Evolutionary conservation across 192 early-diverging fungal species (phyloP).

Genomic region (Allomyces macrogynus): DNA sequence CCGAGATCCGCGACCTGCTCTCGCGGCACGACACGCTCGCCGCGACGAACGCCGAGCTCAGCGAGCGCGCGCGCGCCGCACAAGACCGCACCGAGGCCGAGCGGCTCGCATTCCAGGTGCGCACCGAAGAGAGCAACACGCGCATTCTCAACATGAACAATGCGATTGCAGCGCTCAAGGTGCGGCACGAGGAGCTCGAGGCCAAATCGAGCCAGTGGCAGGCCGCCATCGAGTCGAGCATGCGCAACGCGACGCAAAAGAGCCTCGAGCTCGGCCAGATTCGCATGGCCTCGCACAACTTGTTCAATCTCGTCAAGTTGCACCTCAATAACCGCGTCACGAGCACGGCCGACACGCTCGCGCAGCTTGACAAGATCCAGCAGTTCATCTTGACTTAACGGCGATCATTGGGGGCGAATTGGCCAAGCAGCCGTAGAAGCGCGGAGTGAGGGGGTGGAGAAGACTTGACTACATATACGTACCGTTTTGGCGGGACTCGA

Average conservation of each 20-base stretch:
- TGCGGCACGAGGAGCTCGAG: slow-evolving; percentile 25
- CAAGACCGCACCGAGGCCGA: slow-evolving; percentile 33
- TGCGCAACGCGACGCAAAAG: slow-evolving; percentile 31
- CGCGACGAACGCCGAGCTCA: slow-evolving; percentile 33
- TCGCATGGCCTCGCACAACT: slow-evolving; percentile 39
- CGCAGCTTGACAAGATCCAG: slow-evolving; percentile 37
- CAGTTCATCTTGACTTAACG: slow-evolving; percentile 24
- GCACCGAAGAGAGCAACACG: slow-evolving; percentile 32
- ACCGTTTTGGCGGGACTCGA: no score
- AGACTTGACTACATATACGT: no score
- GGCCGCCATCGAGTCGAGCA: slow-evolving; percentile 24
- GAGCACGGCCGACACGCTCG: slow-evolving; percentile 18
- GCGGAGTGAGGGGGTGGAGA: no score
- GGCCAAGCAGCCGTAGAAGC: background rate
- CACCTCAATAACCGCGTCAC: slow-evolving; percentile 33
- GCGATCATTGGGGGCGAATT: slow-evolving; percentile 1
- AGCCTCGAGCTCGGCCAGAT: slow-evolving; percentile 33
- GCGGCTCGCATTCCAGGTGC: slow-evolving; percentile 9
- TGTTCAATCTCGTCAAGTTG: slow-evolving; percentile 32
- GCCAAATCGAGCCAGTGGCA: slow-evolving; percentile 23
- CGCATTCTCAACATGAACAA: slow-evolving; percentile 41
- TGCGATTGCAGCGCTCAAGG: slow-evolving; percentile 34
- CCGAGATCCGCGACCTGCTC: slow-evolving; percentile 38
- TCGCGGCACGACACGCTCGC: slow-evolving; percentile 38
- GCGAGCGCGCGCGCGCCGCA: slow-evolving; percentile 30